phyloP scores from a whole-genome alignment of 2,329 filamentous ascomycete species.

The Pseudogymnoascus pannorum region DNA sequence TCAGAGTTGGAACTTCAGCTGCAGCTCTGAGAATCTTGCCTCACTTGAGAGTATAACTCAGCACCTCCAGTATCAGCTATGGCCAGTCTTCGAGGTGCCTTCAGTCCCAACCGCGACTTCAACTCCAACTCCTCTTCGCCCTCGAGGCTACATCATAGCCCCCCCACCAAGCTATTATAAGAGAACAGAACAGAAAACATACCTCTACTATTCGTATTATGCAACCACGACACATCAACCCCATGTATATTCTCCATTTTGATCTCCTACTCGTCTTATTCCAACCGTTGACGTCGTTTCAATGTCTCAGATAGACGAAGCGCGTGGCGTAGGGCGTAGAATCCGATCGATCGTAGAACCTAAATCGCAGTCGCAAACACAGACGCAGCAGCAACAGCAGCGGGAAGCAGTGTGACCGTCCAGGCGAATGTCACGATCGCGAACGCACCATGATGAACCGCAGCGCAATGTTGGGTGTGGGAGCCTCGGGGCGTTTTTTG shows the following conservation, averaged over 20 bases:
- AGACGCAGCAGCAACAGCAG: background rate
- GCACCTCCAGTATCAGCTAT: background rate
- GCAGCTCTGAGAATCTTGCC: background rate
- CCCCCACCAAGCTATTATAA: background rate
- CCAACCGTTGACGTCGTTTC: background rate
- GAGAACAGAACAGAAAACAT: slow-evolving; percentile 10
- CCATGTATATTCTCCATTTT: slow-evolving; percentile 29
- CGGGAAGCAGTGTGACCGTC: background rate
- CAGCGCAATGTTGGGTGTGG: background rate
- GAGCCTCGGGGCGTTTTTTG: background rate
- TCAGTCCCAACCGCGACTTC: no score
- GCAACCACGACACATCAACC: slow-evolving; percentile 30
- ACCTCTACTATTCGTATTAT: slow-evolving; percentile 26
- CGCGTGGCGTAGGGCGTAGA: background rate
- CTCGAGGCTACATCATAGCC: background rate
- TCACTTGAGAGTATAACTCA: background rate
- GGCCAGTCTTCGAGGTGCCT: background rate
- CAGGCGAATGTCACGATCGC: slow-evolving; percentile 6
- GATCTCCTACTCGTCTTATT: background rate
- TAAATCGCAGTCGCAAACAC: background rate
- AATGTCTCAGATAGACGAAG: background rate
- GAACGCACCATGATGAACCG: slow-evolving; percentile 2
- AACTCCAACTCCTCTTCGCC: no score
- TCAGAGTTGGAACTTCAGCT: background rate
- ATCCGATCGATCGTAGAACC: background rate